Percentiles rank a stretch among this genome's conserved stretches.
Evolutionary conservation across 2,329 filamentous ascomycete genomes (phyloP).

Genomic region (Xylaria polymorpha): DNA sequence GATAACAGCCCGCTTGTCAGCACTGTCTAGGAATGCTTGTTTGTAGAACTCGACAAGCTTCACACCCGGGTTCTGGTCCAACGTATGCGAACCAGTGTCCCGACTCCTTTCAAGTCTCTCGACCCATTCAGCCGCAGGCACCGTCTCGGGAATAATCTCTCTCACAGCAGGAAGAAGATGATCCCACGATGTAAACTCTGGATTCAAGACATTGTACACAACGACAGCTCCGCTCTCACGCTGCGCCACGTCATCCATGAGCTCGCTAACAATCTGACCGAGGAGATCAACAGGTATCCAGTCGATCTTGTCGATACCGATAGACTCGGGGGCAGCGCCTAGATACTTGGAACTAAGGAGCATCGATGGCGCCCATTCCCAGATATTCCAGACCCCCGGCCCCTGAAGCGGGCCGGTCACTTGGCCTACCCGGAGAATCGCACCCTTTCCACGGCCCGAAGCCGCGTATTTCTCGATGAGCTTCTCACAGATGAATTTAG

Average conservation of each 20-base stretch:
- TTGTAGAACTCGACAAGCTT: constrained; percentile 40
- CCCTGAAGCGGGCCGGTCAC: constrained; percentile 44
- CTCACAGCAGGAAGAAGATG: constrained; percentile 32
- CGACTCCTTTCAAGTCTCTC: constrained; percentile 28
- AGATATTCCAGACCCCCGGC: constrained; percentile 44
- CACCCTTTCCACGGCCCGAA: constrained; percentile 32
- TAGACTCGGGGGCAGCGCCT: constrained; percentile 38
- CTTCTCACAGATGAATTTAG: constrained; percentile 49
- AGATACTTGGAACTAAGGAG: constrained; percentile 46
- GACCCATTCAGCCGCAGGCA: constrained; percentile 35
- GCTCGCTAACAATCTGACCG: constrained; percentile 42
- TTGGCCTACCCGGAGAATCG: constrained; percentile 49
- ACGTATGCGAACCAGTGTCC: constrained; percentile 8
- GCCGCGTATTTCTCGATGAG: constrained; percentile 43
- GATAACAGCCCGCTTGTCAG: not conserved
- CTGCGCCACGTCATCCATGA: constrained; percentile 37
- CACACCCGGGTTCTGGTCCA: constrained; percentile 34
- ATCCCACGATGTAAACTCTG: constrained; percentile 24
- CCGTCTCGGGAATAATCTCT: constrained; percentile 19
- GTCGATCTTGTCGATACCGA: constrained; percentile 43
- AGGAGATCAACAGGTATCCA: constrained; percentile 48
- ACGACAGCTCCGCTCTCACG: constrained; percentile 3
- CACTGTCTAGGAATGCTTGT: constrained; percentile 23
- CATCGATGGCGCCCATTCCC: constrained; percentile 48
- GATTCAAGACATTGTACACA: constrained; percentile 39